A percentile compares a stretch with the other conserved stretches of the same genome.
Conservation (phyloP, 148 eudicot genomes). For the Pouteria glomerata region DNA sequence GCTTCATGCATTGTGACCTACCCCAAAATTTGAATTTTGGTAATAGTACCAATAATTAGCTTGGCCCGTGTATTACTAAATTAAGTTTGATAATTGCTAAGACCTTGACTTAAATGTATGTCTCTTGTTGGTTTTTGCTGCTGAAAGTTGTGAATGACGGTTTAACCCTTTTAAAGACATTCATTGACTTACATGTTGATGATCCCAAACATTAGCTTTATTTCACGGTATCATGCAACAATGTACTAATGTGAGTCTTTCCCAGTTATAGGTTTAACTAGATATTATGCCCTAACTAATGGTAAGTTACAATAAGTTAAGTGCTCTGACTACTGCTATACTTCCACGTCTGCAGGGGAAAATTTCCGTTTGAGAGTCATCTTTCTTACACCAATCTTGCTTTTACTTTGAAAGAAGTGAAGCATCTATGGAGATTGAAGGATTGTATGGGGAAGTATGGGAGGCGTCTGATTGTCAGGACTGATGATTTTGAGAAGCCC, state of each 20-base stretch:
- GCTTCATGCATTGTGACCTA: too few relatives aligned
- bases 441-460: constrained; percentile 60
- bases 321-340: constrained; percentile 6
- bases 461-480: constrained; percentile 58
- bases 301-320: background rate
- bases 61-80: background rate
- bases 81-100: background rate
- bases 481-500: constrained; percentile 85
- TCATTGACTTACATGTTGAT: background rate
- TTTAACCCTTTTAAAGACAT: background rate
- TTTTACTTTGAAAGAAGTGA: constrained; percentile 75
- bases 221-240: background rate
- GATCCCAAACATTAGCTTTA: background rate
- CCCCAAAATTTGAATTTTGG: too few relatives aligned
- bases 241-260: background rate
- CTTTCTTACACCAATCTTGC: constrained; percentile 56
- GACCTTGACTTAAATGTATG: background rate
- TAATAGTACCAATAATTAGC: background rate
- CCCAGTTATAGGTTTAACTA: background rate
- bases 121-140: background rate
- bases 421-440: constrained; percentile 74
- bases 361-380: constrained; percentile 77
- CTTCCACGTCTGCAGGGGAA: constrained; percentile 50
- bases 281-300: background rate
- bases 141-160: background rate